Percentiles rank a stretch among this genome's conserved stretches.
These are phyloP conservation scores for Leccinum pachyderme DNA, from an alignment of 1,284 basidiomycete genomes.

Conservation along the genomic window DNA sequence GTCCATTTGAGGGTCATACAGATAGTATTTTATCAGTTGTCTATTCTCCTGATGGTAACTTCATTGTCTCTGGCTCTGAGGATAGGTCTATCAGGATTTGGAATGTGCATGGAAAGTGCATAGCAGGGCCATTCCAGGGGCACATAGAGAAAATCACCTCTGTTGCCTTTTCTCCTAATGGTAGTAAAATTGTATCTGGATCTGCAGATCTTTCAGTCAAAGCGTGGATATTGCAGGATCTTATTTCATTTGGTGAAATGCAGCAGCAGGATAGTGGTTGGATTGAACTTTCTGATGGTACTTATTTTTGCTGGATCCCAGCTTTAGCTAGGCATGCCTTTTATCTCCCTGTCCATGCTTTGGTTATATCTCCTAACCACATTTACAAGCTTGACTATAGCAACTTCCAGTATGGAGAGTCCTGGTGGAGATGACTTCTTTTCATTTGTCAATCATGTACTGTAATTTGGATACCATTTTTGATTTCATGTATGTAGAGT, in stretches of 20 bases:
- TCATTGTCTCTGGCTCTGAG: conserved; percentile 18
- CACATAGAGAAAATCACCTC: conserved; percentile 8
- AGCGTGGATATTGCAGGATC: conserved; percentile 6
- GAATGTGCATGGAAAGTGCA: conserved; percentile 14
- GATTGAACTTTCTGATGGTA: conserved; percentile 10
- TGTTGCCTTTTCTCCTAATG: conserved; percentile 19
- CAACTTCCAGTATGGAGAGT: conserved; percentile 14
- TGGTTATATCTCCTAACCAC: conserved; percentile 10
- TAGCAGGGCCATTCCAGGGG: conserved; percentile 17
- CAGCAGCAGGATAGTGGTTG: conserved; percentile 16
- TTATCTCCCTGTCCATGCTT: conserved; percentile 15
- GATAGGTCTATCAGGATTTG: conserved; percentile 20
- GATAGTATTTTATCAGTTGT: conserved; percentile 10
- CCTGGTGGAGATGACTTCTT: conserved; percentile 26
- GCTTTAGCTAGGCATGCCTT: conserved; percentile 20
- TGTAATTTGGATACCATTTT: not conserved
- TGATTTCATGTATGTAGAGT: not conserved
- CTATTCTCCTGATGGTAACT: conserved; percentile 20
- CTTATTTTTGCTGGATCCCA: conserved; percentile 17
- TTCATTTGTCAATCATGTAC: not conserved
- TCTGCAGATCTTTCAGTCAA: conserved; percentile 18
- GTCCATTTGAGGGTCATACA: conserved; percentile 18
- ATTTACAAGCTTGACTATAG: conserved; percentile 15
- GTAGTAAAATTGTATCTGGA: conserved; percentile 13
- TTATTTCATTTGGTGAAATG: conserved; percentile 4